Evolutionary conservation across 805 yeast species (phyloP).

Genomic region (Isabelozyma gotoi): DNA sequence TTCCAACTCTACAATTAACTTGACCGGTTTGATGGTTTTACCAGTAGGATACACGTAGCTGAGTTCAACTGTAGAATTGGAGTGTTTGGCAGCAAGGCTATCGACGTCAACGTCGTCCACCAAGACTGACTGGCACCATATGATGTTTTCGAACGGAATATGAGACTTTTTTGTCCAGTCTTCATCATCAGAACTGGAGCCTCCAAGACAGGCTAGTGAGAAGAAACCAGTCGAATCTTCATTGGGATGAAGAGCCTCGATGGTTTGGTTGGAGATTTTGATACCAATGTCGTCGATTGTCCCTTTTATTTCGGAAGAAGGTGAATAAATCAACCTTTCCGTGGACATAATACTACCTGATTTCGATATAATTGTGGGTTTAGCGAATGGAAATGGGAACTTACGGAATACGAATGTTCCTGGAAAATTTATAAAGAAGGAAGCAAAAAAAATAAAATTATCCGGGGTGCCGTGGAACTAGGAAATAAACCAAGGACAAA

Average conservation of each 20-base stretch:
- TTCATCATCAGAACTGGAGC: not conserved
- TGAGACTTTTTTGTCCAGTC: slow-evolving; percentile 1
- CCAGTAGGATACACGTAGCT: slow-evolving; percentile 5
- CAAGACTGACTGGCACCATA: slow-evolving; percentile 18
- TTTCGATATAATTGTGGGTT: not conserved
- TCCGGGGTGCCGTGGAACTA: too few relatives aligned
- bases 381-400: not conserved
- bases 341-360: slow-evolving; percentile 8
- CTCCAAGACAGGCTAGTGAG: not conserved
- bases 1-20: slow-evolving; percentile 3
- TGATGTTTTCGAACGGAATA: slow-evolving; percentile 22
- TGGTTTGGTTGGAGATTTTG: slow-evolving; percentile 10
- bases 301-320: slow-evolving; percentile 6
- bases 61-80: not conserved
- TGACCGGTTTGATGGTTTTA: slow-evolving; percentile 3
- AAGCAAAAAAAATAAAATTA: too few relatives aligned
- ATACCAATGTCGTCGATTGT: slow-evolving; percentile 10
- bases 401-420: not conserved
- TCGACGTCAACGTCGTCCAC: not conserved
- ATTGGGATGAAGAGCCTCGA: slow-evolving; percentile 4
- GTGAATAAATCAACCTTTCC: slow-evolving; percentile 11
- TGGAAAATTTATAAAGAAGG: not conserved
- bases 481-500: too few relatives aligned
- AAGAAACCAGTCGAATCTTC: not conserved
- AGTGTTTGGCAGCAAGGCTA: not conserved